Evolutionary conservation across 208 protist species (phyloP), one percentile per base, ranked within the genome.

Genomic region (Naegleria fowleri): DNA sequence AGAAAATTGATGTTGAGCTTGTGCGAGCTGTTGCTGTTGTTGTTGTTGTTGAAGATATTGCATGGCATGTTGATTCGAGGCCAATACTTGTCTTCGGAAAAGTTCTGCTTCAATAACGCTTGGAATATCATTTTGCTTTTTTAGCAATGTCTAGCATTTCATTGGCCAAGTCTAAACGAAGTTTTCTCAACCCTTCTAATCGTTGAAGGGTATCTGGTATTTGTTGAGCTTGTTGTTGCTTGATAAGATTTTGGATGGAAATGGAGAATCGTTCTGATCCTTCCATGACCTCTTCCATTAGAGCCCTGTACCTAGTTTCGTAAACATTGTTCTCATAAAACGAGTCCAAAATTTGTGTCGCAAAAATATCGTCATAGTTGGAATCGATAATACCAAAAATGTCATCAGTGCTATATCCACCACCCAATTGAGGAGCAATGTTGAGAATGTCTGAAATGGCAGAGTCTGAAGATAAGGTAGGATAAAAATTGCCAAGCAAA

Each of bases 181-280:
- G 29, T 33, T 79, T 79, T 33, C 25, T 79, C n/a, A 79, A 36
- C 7, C 29, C 67, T 5, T 79, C 29, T 15, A 33, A 0, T 79
- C 29, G 19, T 36, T 29, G 16, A 33, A 79, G 0, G 29, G 29
- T 13, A 9, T 79, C 67, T 29, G 16, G 67, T 5, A 36, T 19
- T 79, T 79, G 67, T 79, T 79, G 67, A 36, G 29, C 29, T 79
- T 79, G 67, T 79, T 79, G 67, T 79, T 79, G 67, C 9, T 79
- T 79, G 29, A 36, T 36, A 19, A 79, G 19, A 79, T 79, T 79
- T 36, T 79, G 29, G 9, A 79, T 79, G 29, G 29, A 36, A 79
- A 36, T 36, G 29, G 29, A 79, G 16, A 79, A 79, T 79, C 29
- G 19, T 33, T 79, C 67, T 0, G 67, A 29, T 1, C 67, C 67